Evolutionary conservation across 208 protist genomes (phyloP).

Genomic region (Trypanosomatidae sp.): DNA sequence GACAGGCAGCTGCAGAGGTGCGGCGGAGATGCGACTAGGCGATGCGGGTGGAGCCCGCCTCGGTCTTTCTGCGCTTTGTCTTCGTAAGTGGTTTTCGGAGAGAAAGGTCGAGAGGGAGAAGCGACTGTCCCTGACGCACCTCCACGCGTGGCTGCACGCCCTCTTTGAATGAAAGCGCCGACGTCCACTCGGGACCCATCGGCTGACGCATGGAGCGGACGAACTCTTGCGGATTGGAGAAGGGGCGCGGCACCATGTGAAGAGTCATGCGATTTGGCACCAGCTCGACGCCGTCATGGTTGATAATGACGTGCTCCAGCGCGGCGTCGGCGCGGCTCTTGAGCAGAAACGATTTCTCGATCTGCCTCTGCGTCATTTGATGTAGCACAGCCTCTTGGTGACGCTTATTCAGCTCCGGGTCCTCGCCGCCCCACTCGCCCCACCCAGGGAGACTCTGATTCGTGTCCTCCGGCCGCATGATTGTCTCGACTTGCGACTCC

Average conservation of each 20-base stretch:
- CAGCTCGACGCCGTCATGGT: constrained; percentile 91
- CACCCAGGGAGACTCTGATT: constrained; percentile 89
- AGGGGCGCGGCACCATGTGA: constrained; percentile 92
- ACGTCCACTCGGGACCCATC: constrained; percentile 88
- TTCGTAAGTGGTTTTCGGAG: constrained; percentile 64
- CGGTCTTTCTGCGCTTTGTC: constrained; percentile 76
- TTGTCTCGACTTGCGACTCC: constrained; percentile 76
- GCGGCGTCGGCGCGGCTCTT: constrained; percentile 84
- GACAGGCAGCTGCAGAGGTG: neutral
- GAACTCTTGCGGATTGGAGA: constrained; percentile 90
- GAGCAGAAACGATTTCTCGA: constrained; percentile 76
- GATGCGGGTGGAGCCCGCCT: neutral
- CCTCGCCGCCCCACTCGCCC: constrained; percentile 92
- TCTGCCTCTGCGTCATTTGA: constrained; percentile 53
- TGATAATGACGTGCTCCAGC: constrained; percentile 94
- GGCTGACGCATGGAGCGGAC: constrained; percentile 90
- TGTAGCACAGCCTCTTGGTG: constrained; percentile 69
- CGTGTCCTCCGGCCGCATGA: constrained; percentile 85
- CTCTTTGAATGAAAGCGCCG: constrained; percentile 80
- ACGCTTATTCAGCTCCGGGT: constrained; percentile 72
- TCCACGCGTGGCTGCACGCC: constrained; percentile 81
- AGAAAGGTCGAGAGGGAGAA: constrained; percentile 79
- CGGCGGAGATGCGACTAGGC: neutral
- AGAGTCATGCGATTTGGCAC: constrained; percentile 88
- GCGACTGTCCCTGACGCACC: constrained; percentile 73